Base-by-base conservation (phyloP, 208 protist genomes). In the Leishmania arabica region DNA sequence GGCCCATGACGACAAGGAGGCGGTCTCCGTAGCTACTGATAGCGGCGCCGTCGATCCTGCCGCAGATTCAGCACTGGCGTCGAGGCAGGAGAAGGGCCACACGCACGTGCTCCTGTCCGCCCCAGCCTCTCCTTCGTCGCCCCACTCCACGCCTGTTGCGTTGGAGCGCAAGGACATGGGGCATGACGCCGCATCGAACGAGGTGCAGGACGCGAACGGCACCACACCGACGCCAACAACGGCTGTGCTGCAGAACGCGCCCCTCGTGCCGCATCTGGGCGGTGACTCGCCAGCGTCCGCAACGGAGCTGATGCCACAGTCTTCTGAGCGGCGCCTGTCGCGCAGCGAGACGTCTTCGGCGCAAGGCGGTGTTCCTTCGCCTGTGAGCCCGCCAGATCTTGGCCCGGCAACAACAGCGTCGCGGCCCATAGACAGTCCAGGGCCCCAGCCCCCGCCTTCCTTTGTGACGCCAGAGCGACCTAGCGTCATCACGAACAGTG, bases 401-500 rank as follows among this genome's bases (percentile, higher is more conserved):
- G 4, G 13, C 17, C 27, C 7, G 42, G 47, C 69, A 56, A 19
- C 40, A 70, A 17, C 74, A 37, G 40, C 56, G 54, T 45, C 56
- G 6, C 40, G 6, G 6, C n/a, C 7, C 58, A 11, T 37, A 42
- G 31, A 79, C 51, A 75, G 74, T 62, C 54, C 75, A 56, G 74
- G 65, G 37, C 37, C 15, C 24, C 66, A 34, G 21, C n/a, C 42
- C 42, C 56, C 69, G 24, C 51, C 69, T 6, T 54, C 65, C n/a
- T 37, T 72, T 19, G 42, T 56, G 5, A 84, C 81, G 47, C 81
- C 81, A 19, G 81, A 84, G 56, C 74, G 80, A 2, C 68, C 37
- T 11, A 7, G 47, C 66, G 24, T 79, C 11, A n/a, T 68, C 21
- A 45, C 54, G 15, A 75, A 11, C 54, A 79, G 75, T 69, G 45